phyloP scores from a whole-genome alignment of 2,329 filamentous ascomycete species.

The Aphanocladium album region DNA sequence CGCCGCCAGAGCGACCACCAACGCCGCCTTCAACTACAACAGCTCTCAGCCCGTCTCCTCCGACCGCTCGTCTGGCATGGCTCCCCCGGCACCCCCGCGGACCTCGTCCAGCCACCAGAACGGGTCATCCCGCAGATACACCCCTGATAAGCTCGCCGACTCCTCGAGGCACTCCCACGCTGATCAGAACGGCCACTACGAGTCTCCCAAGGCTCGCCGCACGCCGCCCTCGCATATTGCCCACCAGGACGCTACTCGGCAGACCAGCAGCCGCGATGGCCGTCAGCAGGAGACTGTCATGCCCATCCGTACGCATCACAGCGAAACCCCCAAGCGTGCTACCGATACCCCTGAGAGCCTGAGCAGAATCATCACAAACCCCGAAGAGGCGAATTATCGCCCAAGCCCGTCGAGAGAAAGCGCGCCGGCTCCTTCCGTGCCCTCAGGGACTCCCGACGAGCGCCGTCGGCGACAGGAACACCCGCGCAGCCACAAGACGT shows the following conservation, averaged over 20 bases:
- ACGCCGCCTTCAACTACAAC: constrained; percentile 36
- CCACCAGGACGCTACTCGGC: constrained; percentile 34
- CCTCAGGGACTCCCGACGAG: constrained; percentile 40
- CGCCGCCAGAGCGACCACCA: constrained; percentile 43
- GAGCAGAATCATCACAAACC: constrained; percentile 58
- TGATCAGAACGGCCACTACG: constrained; percentile 24
- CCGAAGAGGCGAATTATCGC: constrained; percentile 27
- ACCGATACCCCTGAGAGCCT: constrained; percentile 77
- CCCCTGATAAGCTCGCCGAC: constrained; percentile 39
- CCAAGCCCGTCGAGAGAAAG: constrained; percentile 33
- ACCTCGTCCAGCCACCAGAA: constrained; percentile 65
- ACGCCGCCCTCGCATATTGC: constrained; percentile 25
- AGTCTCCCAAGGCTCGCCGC: constrained; percentile 24
- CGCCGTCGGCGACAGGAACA: constrained; percentile 58
- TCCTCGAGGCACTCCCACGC: constrained; percentile 37
- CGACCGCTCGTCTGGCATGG: constrained; percentile 52
- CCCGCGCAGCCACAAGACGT: constrained; percentile 52
- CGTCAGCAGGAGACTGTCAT: constrained; percentile 34
- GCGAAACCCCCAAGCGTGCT: constrained; percentile 48
- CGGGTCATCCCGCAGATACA: constrained; percentile 41
- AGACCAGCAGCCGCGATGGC: constrained; percentile 36
- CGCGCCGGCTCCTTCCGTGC: constrained; percentile 40
- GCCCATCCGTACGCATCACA: constrained; percentile 41
- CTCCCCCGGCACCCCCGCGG: constrained; percentile 71
- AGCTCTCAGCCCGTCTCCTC: constrained; percentile 35